Evolutionary conservation across 2,329 filamentous ascomycete species (phyloP).

Genomic region (Aspergillus sp.): DNA sequence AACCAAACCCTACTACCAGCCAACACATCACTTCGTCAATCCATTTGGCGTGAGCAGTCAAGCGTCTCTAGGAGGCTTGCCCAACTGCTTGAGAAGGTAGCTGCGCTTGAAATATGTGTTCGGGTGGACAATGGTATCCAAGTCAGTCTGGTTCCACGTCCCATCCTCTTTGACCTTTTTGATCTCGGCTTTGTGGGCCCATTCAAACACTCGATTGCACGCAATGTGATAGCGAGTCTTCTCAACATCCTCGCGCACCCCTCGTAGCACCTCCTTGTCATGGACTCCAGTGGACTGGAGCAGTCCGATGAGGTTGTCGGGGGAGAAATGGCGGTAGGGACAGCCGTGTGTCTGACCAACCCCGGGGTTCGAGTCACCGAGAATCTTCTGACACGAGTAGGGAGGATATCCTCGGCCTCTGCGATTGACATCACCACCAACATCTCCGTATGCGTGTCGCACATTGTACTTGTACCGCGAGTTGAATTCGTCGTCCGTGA

Average conservation of each 20-base stretch:
- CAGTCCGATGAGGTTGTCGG: constrained; percentile 78
- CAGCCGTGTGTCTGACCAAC: constrained; percentile 92
- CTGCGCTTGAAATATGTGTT: constrained; percentile 98
- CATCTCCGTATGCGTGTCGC: constrained; percentile 91
- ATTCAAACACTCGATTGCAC: constrained; percentile 93
- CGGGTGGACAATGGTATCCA: constrained; percentile 94
- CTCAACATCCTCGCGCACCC: constrained; percentile 84
- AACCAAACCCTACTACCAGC: constrained; percentile 17
- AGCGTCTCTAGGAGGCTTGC: constrained; percentile 51
- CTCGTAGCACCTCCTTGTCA: constrained; percentile 74
- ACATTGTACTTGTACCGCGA: constrained; percentile 98
- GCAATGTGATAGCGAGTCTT: constrained; percentile 90
- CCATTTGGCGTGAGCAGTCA: constrained; percentile 17
- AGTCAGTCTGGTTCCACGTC: constrained; percentile 68
- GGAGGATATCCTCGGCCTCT: constrained; percentile 85
- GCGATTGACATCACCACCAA: constrained; percentile 86
- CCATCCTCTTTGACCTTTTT: constrained; percentile 73
- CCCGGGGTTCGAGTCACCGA: constrained; percentile 83
- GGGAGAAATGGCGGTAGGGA: constrained; percentile 86
- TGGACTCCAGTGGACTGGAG: constrained; percentile 76
- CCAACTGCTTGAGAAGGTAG: constrained; percentile 81
- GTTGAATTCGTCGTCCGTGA: constrained; percentile 92
- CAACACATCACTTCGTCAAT: constrained; percentile 51
- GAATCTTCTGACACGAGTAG: constrained; percentile 91
- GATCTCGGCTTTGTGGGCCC: constrained; percentile 75